Evolutionary conservation across 2,329 filamentous ascomycete genomes (phyloP), one percentile per base, ranked within the genome.

Genomic region (Colletotrichum musicola): DNA sequence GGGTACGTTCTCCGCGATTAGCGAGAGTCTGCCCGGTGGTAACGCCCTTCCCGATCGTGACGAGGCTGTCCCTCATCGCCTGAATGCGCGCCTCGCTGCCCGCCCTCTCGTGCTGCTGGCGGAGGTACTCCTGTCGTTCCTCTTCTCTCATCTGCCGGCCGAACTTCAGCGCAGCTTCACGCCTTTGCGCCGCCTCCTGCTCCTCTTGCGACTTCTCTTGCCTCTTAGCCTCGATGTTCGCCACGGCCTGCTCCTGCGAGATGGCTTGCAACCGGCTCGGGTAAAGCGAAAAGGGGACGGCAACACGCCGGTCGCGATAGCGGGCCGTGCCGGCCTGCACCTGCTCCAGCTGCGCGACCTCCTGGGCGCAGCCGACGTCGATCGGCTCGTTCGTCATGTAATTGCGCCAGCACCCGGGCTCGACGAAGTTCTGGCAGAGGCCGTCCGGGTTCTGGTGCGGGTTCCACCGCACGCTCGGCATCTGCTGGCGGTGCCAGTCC

Each of bases 211-310:
- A 25, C 22, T 25, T 4, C 13, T 14, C 4, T 25, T 25, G 22
- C 22, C 30, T n/a, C 40, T 35, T 10, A 10, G 40, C 40, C 16
- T 42, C 30, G 7, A 35, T 35, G 13, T 42, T n/a, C 16, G 5
- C 40, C 4, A 13, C 14, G 40, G 13, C 40, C 13, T 42, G 13
- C 12, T 14, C 13, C 13, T 14, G 6, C 40, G 13, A 4, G 40
- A 14, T 42, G 13, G 40, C 40, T 6, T 42, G 40, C 40, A 42
- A 4, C 13, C 40, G 13, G 16, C 10, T 14, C 40, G 56, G 56
- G 46, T 59, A 59, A 13, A 59, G 27, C 12, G n/a, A 13, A 2
- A 49, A 38, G 5, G 61, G 62, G 1, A 69, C 64, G 0, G 66
- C 55, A 35, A 64, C 62, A 0, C 56, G 56, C 4, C n/a, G 12